Evolutionary conservation across 495 filamentous ascomycete genomes (phyloP).

Genomic region (Lasiosphaeria ovina): DNA sequence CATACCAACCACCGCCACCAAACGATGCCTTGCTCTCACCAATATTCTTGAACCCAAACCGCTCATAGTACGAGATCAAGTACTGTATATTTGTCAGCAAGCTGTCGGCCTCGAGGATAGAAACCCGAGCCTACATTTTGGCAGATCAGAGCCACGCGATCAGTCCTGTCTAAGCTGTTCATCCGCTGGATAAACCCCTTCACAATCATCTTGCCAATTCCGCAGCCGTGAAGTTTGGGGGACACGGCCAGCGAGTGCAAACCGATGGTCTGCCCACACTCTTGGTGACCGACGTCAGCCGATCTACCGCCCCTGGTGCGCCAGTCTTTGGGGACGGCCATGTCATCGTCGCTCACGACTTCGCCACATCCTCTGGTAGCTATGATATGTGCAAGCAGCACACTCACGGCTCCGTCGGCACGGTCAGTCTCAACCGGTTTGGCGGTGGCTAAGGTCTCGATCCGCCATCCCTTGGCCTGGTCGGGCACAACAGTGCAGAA

Average conservation of each 20-base stretch:
- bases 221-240: constrained; percentile 69
- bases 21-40: constrained; percentile 64
- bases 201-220: constrained; percentile 73
- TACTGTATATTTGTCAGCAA: constrained; percentile 33
- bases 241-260: constrained; percentile 81
- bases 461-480: constrained; percentile 44
- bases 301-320: constrained; percentile 32
- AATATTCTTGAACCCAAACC: constrained; percentile 66
- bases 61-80: constrained; percentile 71
- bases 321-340: constrained; percentile 71
- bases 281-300: constrained; percentile 57
- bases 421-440: constrained; percentile 48
- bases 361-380: constrained; percentile 62
- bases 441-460: constrained; percentile 47
- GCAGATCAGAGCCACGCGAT: constrained; percentile 75
- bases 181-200: constrained; percentile 70
- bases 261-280: constrained; percentile 69
- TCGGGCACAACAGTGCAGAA: constrained; percentile 60
- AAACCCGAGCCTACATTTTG: constrained; percentile 52
- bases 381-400: constrained; percentile 80
- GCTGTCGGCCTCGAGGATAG: neutral
- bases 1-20: constrained; percentile 78
- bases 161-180: constrained; percentile 60
- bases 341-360: constrained; percentile 70
- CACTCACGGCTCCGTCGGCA: constrained; percentile 47